Evolutionary conservation across 768 basidiomycete genomes (phyloP), one percentile per base, ranked within the genome.

Genomic region (Boletus subcaerulescens): DNA sequence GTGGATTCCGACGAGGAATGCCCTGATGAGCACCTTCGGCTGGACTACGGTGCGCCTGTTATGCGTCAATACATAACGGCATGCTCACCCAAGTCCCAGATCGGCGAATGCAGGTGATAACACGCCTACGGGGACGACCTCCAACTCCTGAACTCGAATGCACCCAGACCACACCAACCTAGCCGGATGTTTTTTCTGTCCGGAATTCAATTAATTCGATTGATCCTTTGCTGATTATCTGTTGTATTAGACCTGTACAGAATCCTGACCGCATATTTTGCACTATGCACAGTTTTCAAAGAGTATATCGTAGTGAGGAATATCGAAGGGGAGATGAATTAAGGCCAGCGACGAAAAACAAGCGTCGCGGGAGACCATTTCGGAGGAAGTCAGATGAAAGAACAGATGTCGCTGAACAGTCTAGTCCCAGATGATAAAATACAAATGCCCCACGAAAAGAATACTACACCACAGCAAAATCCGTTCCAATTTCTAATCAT

Each of bases 1-100:
- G 71, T 77, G 47, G 87, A 90, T 68, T 91, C 89, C 29, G 89
- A 90, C 55, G 86, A 88, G 41, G 86, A 88, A 63, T 71, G 73
- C 45, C 77, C 74, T 14, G 86, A 90, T 62, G 85, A 87, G 61
- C 75, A 86, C 60, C 74, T 80, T 35, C 79, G 83, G 32, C 72
- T 80, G 45, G 89, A 90, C 61, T 89, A 87, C 61, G 70, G 89
- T 89, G 56, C n/a, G 57, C 52, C 66, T 54, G 35, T 53, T 24
- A 36, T 32, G 11, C 26, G 12, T 22, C 29, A 22, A 13, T 24
- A 24, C 22, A 24, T 18, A 26, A 18, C 48, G 35, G 39, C 48
- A 51, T 33, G 24, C 55, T 54, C 50, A 65, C 58, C 42, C 47
- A 39, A 49, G 32, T 40, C 38, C 12, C 51, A 87, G 86, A 80